These are phyloP conservation scores for Pharnaceum exiguum DNA, from an alignment of 148 eudicot species.

Conservation along the genomic window DNA sequence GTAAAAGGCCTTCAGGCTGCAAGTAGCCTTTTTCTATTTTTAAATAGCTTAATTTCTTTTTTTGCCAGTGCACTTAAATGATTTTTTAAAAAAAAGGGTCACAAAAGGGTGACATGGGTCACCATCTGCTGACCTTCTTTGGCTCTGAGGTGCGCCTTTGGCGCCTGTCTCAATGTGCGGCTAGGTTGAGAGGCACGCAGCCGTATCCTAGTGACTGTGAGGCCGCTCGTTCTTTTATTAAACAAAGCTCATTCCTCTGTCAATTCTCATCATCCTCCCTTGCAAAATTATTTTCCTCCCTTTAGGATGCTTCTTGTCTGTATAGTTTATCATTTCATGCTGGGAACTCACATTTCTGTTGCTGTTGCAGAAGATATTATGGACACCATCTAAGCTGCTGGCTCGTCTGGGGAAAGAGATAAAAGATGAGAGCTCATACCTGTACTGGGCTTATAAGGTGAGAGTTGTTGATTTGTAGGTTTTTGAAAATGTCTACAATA, in stretches of 20 bases:
- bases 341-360: background rate
- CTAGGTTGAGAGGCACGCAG: too few species aligned
- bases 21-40: too few species aligned
- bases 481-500: too few species aligned
- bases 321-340: background rate
- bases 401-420: constrained; percentile 97
- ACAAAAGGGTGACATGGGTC: too few species aligned
- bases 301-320: background rate
- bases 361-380: constrained; percentile 48
- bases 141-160: too few species aligned
- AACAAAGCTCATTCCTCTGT: background rate
- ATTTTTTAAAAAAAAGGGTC: too few species aligned
- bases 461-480: too few species aligned
- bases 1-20: too few species aligned
- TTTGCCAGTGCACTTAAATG: too few species aligned
- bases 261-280: background rate
- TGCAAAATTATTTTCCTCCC: background rate
- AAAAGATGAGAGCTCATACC: constrained; percentile 78
- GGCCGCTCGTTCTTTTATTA: background rate
- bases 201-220: constrained; percentile 4
- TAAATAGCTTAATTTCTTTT: too few species aligned
- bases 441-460: constrained; percentile 95
- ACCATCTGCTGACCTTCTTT: too few species aligned
- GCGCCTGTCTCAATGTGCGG: too few species aligned
- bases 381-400: constrained; percentile 92